Evolutionary conservation across 2,329 filamentous ascomycete species (phyloP).

Genomic region (Aspergillus floridensis): DNA sequence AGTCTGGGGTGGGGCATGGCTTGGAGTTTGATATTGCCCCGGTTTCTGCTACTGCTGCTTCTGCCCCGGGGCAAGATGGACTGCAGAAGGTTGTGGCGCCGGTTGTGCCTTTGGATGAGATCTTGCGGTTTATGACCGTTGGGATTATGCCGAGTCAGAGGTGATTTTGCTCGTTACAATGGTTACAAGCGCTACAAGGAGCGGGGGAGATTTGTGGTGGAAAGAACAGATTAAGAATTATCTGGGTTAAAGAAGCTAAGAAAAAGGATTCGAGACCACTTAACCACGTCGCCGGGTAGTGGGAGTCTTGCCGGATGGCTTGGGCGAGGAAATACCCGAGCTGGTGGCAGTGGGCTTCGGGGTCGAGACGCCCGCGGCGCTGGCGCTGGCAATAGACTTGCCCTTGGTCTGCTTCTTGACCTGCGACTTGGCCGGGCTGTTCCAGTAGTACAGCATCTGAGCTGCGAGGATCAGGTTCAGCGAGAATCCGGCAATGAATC

Average conservation of each 20-base stretch:
- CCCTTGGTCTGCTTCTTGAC: neutral
- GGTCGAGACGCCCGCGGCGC: slow-evolving; percentile 21
- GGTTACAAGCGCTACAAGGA: neutral
- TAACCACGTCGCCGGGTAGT: slow-evolving; percentile 57
- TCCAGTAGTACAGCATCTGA: slow-evolving; percentile 98
- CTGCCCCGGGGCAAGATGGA: slow-evolving; percentile 26
- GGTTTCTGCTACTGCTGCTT: slow-evolving; percentile 27
- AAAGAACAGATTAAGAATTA: neutral
- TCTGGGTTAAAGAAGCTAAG: slow-evolving; percentile 14
- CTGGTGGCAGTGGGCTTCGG: slow-evolving; percentile 35
- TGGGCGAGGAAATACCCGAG: slow-evolving; percentile 42
- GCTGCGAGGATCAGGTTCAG: slow-evolving; percentile 81
- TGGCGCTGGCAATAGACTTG: slow-evolving; percentile 24
- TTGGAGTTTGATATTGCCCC: slow-evolving; percentile 36
- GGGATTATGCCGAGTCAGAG: slow-evolving; percentile 37
- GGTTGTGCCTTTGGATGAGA: slow-evolving; percentile 42
- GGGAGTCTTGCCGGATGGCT: slow-evolving; percentile 48
- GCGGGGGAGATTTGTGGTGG: neutral
- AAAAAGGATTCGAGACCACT: slow-evolving; percentile 6
- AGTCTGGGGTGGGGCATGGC: slow-evolving; percentile 29
- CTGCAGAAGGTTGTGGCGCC: slow-evolving; percentile 16
- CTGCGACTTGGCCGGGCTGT: slow-evolving; percentile 49
- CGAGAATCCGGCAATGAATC: slow-evolving; percentile 86
- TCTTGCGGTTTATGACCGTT: slow-evolving; percentile 53
- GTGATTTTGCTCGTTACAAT: neutral